Evolutionary conservation across 768 basidiomycete genomes (phyloP).

Genomic region (Agaricus blazei): DNA sequence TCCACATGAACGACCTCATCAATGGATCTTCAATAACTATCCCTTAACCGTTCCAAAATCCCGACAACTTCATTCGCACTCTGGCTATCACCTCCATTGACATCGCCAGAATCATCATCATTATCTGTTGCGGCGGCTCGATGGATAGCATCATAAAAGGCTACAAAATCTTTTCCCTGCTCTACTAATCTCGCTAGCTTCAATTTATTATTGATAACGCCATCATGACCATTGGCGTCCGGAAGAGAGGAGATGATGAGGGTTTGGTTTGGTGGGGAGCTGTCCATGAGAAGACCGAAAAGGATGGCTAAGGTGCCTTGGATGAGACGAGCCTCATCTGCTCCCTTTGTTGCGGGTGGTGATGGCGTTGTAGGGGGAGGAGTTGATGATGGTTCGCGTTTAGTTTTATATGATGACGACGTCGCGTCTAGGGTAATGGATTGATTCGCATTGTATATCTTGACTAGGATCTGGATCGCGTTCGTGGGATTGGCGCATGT

Average conservation of each 20-base stretch:
- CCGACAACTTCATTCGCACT: conserved; percentile 45
- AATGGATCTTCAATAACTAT: conserved; percentile 9
- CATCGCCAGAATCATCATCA: neutral
- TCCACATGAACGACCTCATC: too few species aligned
- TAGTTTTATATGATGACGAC: conserved; percentile 11
- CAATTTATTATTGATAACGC: conserved; percentile 13
- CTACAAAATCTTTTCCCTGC: conserved; percentile 43
- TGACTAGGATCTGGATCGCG: conserved; percentile 46
- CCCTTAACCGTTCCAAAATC: conserved; percentile 44
- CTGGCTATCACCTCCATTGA: conserved; percentile 15
- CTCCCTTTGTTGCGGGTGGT: conserved; percentile 19
- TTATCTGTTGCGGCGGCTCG: neutral
- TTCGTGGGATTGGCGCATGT: conserved; percentile 40
- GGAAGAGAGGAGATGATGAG: conserved; percentile 28
- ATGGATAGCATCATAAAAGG: conserved; percentile 34
- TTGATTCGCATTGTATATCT: conserved; percentile 40
- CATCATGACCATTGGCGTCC: neutral
- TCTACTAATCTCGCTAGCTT: conserved; percentile 32
- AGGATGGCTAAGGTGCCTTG: conserved; percentile 74
- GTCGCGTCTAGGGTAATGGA: conserved; percentile 11
- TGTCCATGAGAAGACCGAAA: conserved; percentile 52
- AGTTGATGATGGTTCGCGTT: conserved; percentile 12
- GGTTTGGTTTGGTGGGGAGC: conserved; percentile 28
- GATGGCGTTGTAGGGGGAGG: conserved; percentile 14
- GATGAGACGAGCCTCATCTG: conserved; percentile 51